Conservation (phyloP, 495 filamentous ascomycete species). For the Clohesyomyces aquaticus region DNA sequence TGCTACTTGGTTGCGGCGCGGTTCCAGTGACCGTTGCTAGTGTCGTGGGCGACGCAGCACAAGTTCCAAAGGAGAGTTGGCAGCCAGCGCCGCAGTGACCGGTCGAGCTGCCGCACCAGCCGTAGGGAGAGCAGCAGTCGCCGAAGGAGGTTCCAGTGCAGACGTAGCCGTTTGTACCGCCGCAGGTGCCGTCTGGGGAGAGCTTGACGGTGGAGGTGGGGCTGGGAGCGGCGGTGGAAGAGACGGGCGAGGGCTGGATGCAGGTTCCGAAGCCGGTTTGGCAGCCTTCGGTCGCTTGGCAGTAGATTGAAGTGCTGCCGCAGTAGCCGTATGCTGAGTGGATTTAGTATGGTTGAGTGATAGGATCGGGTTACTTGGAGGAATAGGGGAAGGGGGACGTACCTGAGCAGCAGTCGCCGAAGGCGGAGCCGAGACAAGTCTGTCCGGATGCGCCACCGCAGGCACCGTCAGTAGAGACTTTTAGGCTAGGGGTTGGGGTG, state of each 20-base stretch:
- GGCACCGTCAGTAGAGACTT: slow-evolving; percentile 14
- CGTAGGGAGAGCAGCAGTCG: slow-evolving; percentile 15
- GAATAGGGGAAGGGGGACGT: not conserved
- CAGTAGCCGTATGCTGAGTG: slow-evolving; percentile 27
- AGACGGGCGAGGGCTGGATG: slow-evolving; percentile 8
- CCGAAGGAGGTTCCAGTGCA: slow-evolving; percentile 10
- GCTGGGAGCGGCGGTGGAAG: slow-evolving; percentile 3
- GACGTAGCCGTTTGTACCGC: slow-evolving; percentile 1
- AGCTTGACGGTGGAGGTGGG: slow-evolving; percentile 12
- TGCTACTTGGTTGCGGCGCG: slow-evolving; percentile 1
- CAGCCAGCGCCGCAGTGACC: slow-evolving; percentile 10
- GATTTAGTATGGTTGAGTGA: too few relatives aligned
- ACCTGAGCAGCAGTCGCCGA: slow-evolving; percentile 28
- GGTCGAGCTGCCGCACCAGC: slow-evolving; percentile 6
- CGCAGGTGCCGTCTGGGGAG: slow-evolving; percentile 13
- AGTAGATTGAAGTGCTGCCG: slow-evolving; percentile 17
- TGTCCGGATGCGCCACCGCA: slow-evolving; percentile 12
- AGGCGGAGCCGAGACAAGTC: slow-evolving; percentile 15
- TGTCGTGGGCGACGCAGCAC: not conserved
- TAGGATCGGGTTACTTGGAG: too few relatives aligned
- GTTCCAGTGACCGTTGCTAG: not conserved
- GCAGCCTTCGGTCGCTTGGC: slow-evolving; percentile 14
- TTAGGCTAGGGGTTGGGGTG: not conserved
- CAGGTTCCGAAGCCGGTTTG: slow-evolving; percentile 25
- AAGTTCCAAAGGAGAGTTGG: slow-evolving; percentile 12